These are phyloP conservation scores for Ricinus communis DNA, from an alignment of 345 rosid genomes.

Conservation along the genomic window DNA sequence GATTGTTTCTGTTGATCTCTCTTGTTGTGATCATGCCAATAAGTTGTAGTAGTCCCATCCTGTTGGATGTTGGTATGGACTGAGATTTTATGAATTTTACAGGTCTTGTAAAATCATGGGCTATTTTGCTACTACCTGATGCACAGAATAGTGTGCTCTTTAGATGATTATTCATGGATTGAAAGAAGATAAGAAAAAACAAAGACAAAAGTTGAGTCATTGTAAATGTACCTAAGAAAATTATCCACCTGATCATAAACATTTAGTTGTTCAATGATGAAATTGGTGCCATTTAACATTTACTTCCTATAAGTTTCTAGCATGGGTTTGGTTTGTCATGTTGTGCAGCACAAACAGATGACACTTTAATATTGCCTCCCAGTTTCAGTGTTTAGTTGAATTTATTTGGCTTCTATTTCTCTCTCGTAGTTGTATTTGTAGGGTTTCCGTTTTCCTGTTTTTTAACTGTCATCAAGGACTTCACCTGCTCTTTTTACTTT, in stretches of 20 bases:
- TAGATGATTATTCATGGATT: neutral
- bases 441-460: neutral
- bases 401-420: neutral
- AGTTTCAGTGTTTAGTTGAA: neutral
- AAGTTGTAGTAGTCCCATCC: neutral
- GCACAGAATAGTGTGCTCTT: neutral
- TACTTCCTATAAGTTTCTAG: neutral
- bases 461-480: neutral
- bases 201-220: neutral
- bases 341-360: neutral
- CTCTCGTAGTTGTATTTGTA: neutral
- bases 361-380: neutral
- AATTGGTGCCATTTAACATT: neutral
- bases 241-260: neutral
- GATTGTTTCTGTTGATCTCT: neutral
- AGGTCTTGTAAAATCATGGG: neutral
- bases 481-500: neutral
- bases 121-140: neutral
- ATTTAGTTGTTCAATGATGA: neutral
- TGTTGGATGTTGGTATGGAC: neutral
- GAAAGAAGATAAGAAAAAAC: neutral
- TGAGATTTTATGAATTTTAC: neutral
- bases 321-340: neutral
- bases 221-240: neutral
- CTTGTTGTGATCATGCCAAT: neutral